Evolutionary conservation across 257 asterid genomes (phyloP).

Genomic region (Nicotiana obtusifolia): DNA sequence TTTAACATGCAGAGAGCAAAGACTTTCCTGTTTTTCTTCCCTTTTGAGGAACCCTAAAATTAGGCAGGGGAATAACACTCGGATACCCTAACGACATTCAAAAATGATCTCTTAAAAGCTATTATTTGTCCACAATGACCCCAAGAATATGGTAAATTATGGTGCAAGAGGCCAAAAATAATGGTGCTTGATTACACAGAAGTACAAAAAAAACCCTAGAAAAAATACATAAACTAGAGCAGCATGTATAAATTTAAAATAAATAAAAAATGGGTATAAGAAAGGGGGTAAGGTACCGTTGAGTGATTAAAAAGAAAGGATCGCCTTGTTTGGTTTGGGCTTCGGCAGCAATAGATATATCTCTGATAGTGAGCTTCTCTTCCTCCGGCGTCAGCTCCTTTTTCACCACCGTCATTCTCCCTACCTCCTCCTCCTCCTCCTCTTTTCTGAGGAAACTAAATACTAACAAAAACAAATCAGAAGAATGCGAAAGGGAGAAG

Average conservation of each 20-base stretch:
- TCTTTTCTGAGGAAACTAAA: neutral
- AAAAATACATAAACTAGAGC: neutral
- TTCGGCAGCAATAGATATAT: conserved; percentile 70
- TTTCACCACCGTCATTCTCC: conserved; percentile 51
- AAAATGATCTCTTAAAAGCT: neutral
- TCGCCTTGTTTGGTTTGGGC: conserved; percentile 81
- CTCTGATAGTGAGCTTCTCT: conserved; percentile 75
- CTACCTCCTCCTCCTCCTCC: neutral
- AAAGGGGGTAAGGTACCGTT: conserved; percentile 36
- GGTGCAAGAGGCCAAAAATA: neutral
- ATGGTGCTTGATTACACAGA: neutral
- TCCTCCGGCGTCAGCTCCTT: conserved; percentile 83
- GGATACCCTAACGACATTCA: neutral
- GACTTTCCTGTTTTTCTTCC: neutral
- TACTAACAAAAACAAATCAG: neutral
- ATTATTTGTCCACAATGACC: neutral
- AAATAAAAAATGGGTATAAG: neutral
- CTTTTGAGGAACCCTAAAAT: neutral
- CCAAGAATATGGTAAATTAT: neutral
- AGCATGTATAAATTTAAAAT: neutral
- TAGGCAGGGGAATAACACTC: neutral
- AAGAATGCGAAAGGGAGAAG: neutral
- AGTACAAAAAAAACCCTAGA: neutral
- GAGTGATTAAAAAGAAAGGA: conserved; percentile 76
- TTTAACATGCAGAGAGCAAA: neutral